phyloP scores from a whole-genome alignment of 495 filamentous ascomycete genomes.

The Pseudevernia furfuracea region DNA sequence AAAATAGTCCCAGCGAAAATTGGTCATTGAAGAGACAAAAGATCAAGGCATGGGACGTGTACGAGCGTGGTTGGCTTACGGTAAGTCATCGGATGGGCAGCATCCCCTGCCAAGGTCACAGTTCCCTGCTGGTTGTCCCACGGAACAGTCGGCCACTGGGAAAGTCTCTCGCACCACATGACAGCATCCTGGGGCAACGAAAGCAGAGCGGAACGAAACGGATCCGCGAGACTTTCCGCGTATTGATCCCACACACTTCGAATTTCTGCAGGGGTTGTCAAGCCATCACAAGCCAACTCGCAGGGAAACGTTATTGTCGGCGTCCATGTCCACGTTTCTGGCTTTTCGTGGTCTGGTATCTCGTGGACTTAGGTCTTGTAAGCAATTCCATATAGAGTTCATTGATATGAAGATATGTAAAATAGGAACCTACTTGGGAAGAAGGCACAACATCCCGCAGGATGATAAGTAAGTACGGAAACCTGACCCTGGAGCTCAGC shows the following conservation, averaged over 20 bases:
- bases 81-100: slow-evolving; percentile 44
- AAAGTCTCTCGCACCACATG: slow-evolving; percentile 33
- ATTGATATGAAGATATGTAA: neutral
- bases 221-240: slow-evolving; percentile 26
- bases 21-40: neutral
- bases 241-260: slow-evolving; percentile 1
- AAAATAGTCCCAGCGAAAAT: neutral
- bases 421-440: slow-evolving; percentile 4
- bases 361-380: slow-evolving; percentile 31
- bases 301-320: slow-evolving; percentile 11
- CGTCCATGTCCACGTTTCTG: slow-evolving; percentile 40
- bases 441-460: slow-evolving; percentile 9
- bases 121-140: slow-evolving; percentile 38
- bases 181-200: slow-evolving; percentile 36
- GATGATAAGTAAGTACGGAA: slow-evolving; percentile 6
- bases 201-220: slow-evolving; percentile 35
- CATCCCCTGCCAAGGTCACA: slow-evolving; percentile 45
- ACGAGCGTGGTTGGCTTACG: slow-evolving; percentile 13
- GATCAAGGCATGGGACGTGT: neutral
- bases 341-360: slow-evolving; percentile 29
- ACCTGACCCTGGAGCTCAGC: neutral
- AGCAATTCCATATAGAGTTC: neutral
- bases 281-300: neutral
- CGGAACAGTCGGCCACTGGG: slow-evolving; percentile 34
- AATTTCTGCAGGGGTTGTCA: neutral